Evolutionary conservation across 768 basidiomycete species (phyloP), one percentile per base, ranked within the genome.

Genomic region (Lepiota venenata): DNA sequence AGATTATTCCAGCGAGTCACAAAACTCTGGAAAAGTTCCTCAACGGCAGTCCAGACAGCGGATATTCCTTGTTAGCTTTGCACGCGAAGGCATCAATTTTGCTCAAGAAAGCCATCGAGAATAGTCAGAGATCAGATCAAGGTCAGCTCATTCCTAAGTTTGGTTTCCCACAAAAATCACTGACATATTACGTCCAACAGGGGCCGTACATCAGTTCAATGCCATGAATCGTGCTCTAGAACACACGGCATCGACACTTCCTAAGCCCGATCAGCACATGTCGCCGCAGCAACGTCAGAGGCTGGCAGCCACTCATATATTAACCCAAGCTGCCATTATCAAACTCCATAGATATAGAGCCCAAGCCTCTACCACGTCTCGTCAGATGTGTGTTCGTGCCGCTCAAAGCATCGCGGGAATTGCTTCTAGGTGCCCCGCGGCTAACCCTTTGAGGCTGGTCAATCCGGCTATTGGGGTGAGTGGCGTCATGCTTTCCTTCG

Each of bases 281-380:
- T 46, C 51, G 4, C 57, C 56, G 10, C 48, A 55, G 2, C 55
- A 57, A 16, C 56, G 45, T 14, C 65, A 69, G 3, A 56, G 59
- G 40, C 59, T 73, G 15, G 21, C 69, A 15, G 61, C 68, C 18
- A 69, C 65, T 14, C 68, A 72, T 38, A 66, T 71, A 42, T 61
- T 74, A 43, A 62, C 66, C 5, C 66, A 68, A 29, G 62, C 62
- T 10, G 73, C 74, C 20, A 67, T 63, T 11, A 71, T 74, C 47
- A 66, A 63, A 46, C 51, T 66, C 20, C 52, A 54, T n/a, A 37
- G 52, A 11, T 45, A 44, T 12, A 47, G 38, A 18, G 52, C 44
- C 25, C 16, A 18, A 32, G 27, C 38, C 7, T 54, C 52, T 25
- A 39, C 20, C 36, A 54, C 52, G 6, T 39, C 52, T 5, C 36